Evolutionary conservation across 2,329 filamentous ascomycete genomes (phyloP).

Genomic region (Colletotrichum plurivorum): DNA sequence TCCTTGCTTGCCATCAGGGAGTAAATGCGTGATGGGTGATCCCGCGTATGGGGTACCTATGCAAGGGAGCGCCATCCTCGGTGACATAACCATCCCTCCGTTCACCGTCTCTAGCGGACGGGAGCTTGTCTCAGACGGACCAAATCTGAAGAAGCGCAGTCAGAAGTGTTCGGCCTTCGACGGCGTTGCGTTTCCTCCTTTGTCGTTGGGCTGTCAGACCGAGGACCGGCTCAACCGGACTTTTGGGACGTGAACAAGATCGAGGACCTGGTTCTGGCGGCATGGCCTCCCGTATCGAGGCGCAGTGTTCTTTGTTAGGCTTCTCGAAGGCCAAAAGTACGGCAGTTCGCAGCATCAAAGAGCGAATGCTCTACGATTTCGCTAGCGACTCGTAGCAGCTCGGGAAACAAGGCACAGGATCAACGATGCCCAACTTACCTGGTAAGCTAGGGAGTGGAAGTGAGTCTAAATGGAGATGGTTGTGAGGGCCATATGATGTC

Average conservation of each 20-base stretch:
- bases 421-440: constrained; percentile 1
- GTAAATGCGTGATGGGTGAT: background rate
- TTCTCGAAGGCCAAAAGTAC: background rate
- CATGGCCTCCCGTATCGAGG: constrained; percentile 10
- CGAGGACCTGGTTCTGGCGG: background rate
- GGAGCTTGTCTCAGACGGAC: constrained; percentile 12
- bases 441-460: background rate
- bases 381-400: constrained; percentile 4
- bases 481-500: background rate
- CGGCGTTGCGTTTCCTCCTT: constrained; percentile 29
- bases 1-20: background rate
- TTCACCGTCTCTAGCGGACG: constrained; percentile 1
- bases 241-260: constrained; percentile 4
- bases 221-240: constrained; percentile 15
- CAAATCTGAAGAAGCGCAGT: constrained; percentile 5
- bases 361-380: background rate
- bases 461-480: background rate
- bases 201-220: constrained; percentile 13
- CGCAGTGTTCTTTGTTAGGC: constrained; percentile 29
- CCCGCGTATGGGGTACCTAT: background rate
- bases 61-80: background rate
- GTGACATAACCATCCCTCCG: background rate
- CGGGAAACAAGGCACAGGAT: background rate
- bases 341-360: constrained; percentile 15
- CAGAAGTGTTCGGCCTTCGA: constrained; percentile 10